These are phyloP conservation scores for Rhizopus microsporus DNA, from an alignment of 371 early-diverging fungal species.

Conservation along the genomic window DNA sequence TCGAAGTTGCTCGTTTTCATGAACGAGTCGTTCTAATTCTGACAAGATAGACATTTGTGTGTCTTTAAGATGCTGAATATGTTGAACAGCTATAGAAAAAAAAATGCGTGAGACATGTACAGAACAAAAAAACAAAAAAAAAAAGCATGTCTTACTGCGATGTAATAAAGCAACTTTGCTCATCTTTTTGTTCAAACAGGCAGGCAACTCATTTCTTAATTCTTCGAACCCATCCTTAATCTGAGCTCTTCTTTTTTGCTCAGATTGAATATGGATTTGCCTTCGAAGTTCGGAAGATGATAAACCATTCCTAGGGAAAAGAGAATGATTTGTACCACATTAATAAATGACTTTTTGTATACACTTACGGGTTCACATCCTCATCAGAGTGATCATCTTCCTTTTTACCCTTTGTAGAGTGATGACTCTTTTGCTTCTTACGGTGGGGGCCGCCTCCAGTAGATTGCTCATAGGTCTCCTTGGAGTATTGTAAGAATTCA, in stretches of 20 bases:
- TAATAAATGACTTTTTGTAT: no score
- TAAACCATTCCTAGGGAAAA: constrained; percentile 7
- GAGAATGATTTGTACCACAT: constrained; percentile 1
- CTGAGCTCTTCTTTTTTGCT: constrained; percentile 51
- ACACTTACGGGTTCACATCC: constrained; percentile 22
- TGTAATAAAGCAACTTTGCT: constrained; percentile 40
- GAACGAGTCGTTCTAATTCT: constrained; percentile 38
- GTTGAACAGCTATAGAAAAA: constrained; percentile 33
- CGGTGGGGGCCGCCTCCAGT: constrained; percentile 31
- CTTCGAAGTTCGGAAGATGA: constrained; percentile 39
- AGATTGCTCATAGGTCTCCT: constrained; percentile 40
- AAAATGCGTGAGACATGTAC: background rate
- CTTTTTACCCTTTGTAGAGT: constrained; percentile 6
- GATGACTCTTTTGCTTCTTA: constrained; percentile 29
- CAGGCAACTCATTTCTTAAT: constrained; percentile 33
- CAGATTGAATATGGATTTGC: constrained; percentile 53
- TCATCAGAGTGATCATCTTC: constrained; percentile 28
- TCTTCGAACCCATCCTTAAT: constrained; percentile 47
- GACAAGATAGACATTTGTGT: constrained; percentile 37
- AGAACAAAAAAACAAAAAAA: background rate
- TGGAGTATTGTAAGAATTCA: constrained; percentile 39
- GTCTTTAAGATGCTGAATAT: constrained; percentile 41
- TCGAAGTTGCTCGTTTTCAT: constrained; percentile 44
- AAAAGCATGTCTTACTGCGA: constrained; percentile 33
- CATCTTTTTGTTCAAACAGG: constrained; percentile 40